These are phyloP conservation scores for Colletotrichum sp. DNA, from an alignment of 2,329 filamentous ascomycete species.

Conservation along the genomic window DNA sequence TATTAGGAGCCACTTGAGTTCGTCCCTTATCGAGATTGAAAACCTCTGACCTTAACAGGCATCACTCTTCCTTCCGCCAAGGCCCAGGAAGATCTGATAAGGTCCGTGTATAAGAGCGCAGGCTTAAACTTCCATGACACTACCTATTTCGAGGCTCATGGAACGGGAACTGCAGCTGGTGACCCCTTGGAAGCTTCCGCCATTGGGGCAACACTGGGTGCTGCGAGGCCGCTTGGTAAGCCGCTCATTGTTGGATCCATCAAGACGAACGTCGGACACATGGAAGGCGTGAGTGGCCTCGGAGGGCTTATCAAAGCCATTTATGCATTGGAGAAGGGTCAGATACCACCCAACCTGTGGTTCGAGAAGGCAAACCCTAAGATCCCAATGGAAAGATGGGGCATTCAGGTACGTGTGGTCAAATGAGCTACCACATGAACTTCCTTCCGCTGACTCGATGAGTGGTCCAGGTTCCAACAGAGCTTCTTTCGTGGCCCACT, in stretches of 20 bases:
- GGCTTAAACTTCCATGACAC: slow-evolving; percentile 26
- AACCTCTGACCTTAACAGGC: no score
- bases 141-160: slow-evolving; percentile 49
- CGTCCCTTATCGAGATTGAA: no score
- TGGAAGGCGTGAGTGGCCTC: slow-evolving; percentile 22
- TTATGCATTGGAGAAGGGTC: slow-evolving; percentile 28
- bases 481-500: not conserved
- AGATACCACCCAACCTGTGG: slow-evolving; percentile 31
- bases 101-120: slow-evolving; percentile 35
- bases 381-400: slow-evolving; percentile 28
- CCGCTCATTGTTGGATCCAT: slow-evolving; percentile 11
- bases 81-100: slow-evolving; percentile 38
- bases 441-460: no score
- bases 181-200: not conserved
- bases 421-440: no score
- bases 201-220: not conserved
- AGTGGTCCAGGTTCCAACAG: slow-evolving; percentile 11
- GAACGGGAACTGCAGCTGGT: slow-evolving; percentile 41
- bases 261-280: slow-evolving; percentile 24
- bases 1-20: no score
- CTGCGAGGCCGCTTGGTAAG: slow-evolving; percentile 48
- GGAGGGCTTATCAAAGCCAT: slow-evolving; percentile 19
- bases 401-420: slow-evolving; percentile 1
- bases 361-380: slow-evolving; percentile 32
- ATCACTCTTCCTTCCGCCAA: slow-evolving; percentile 35